Percentiles rank a stretch among this genome's conserved stretches.
phyloP scores from a whole-genome alignment of 78 protist species.

The Acrasis kona region DNA sequence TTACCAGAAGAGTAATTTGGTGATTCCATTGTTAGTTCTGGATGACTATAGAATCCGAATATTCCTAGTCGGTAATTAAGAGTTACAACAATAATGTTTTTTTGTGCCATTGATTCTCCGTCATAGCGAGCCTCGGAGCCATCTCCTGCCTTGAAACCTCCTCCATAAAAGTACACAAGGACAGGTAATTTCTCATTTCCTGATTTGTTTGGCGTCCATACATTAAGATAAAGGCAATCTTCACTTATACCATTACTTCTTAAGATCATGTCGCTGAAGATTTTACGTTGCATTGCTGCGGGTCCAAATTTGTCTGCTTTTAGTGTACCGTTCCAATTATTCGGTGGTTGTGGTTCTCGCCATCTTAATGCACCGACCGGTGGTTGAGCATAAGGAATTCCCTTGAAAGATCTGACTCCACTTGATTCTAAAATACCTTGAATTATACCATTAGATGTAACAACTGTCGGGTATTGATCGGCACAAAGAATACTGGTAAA shows the following conservation, averaged over 20 bases:
- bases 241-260: not conserved
- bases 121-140: not conserved
- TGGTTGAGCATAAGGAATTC: conserved; percentile 29
- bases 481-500: too few relatives aligned
- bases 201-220: conserved; percentile 3
- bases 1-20: not conserved
- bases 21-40: not conserved
- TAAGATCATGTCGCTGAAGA: too few relatives aligned
- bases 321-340: too few relatives aligned
- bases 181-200: not conserved
- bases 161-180: conserved; percentile 6
- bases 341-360: not conserved
- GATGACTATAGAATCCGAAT: conserved; percentile 3
- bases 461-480: too few relatives aligned
- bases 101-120: not conserved
- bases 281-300: too few relatives aligned
- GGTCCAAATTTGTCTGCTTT: too few relatives aligned
- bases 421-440: too few relatives aligned
- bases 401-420: too few relatives aligned
- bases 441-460: too few relatives aligned
- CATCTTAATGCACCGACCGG: conserved; percentile 25
- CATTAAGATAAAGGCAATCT: conserved; percentile 24
- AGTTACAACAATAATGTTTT: conserved; percentile 32
- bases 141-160: conserved; percentile 1
- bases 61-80: conserved; percentile 48